phyloP scores from a whole-genome alignment of 306 rosid species.

The Sphenostylis stenocarpa region DNA sequence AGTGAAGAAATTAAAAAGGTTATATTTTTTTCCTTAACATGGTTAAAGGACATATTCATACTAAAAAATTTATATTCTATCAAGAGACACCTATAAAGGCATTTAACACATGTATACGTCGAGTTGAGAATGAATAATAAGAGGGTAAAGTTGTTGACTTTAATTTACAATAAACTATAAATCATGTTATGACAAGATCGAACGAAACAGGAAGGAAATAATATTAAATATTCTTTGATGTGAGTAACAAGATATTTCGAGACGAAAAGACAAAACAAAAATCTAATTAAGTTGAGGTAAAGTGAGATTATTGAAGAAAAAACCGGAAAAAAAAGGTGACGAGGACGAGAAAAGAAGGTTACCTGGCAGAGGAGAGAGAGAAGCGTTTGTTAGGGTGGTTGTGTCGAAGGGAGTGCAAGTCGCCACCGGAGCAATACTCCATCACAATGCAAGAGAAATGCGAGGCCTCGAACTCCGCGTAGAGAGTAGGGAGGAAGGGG shows the following conservation, averaged over 20 bases:
- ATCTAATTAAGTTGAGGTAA: no score
- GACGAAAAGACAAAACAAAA: background rate
- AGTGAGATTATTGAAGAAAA: background rate
- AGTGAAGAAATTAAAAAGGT: background rate
- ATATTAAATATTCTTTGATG: no score
- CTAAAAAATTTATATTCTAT: no score
- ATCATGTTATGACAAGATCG: background rate
- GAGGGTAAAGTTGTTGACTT: background rate
- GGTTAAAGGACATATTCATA: background rate
- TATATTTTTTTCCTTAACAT: background rate
- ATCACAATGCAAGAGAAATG: slow-evolving; percentile 93
- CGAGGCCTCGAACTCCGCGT: slow-evolving; percentile 94
- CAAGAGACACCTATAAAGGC: no score
- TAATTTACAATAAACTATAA: no score
- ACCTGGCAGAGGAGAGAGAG: slow-evolving; percentile 85
- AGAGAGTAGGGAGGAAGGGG: slow-evolving; percentile 84
- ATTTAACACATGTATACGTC: background rate
- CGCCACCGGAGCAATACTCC: slow-evolving; percentile 97
- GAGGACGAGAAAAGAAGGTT: background rate
- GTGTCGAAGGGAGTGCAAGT: slow-evolving; percentile 85
- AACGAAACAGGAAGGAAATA: background rate
- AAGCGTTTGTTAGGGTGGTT: slow-evolving; percentile 70
- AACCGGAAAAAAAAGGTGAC: no score
- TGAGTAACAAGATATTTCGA: no score
- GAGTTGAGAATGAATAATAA: background rate